Conservation (phyloP, 441 rosid species). For the Gossypium lobatum region DNA sequence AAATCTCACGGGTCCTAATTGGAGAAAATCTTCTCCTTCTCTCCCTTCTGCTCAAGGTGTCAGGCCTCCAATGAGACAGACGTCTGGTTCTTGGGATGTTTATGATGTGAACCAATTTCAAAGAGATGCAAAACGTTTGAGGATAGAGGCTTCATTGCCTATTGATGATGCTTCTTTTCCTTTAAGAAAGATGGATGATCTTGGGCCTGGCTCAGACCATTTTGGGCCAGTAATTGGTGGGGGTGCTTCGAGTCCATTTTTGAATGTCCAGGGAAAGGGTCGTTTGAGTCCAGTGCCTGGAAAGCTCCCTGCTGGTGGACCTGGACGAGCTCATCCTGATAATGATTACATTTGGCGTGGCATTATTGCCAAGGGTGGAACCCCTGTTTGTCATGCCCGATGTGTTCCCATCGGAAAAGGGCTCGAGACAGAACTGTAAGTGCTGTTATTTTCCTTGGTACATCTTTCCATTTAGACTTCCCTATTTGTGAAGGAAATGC, state of each 20-base stretch:
- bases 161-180: slow-evolving; percentile 45
- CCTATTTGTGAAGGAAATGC: slow-evolving; percentile 12
- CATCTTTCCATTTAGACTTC: slow-evolving; percentile 2
- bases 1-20: slow-evolving; percentile 34
- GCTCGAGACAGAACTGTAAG: slow-evolving; percentile 57
- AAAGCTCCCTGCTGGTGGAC: slow-evolving; percentile 30
- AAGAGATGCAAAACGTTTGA: slow-evolving; percentile 59
- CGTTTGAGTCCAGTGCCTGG: slow-evolving; percentile 42
- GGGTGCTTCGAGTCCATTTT: slow-evolving; percentile 29
- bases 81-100: slow-evolving; percentile 72
- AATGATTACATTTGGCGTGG: slow-evolving; percentile 74
- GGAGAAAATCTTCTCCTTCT: slow-evolving; percentile 70
- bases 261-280: slow-evolving; percentile 32
- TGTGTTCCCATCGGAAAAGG: slow-evolving; percentile 61
- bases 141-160: slow-evolving; percentile 51
- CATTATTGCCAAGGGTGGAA: slow-evolving; percentile 71
- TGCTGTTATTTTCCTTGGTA: slow-evolving; percentile 11
- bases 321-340: slow-evolving; percentile 28
- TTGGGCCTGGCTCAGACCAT: slow-evolving; percentile 37
- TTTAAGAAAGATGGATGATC: slow-evolving; percentile 44
- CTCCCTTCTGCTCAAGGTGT: slow-evolving; percentile 52
- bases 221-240: slow-evolving; percentile 39
- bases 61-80: slow-evolving; percentile 46
- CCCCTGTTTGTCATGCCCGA: slow-evolving; percentile 69
- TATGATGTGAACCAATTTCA: slow-evolving; percentile 54